Conservation (phyloP, 495 filamentous ascomycete genomes). For the Beverwykella pulmonaria region DNA sequence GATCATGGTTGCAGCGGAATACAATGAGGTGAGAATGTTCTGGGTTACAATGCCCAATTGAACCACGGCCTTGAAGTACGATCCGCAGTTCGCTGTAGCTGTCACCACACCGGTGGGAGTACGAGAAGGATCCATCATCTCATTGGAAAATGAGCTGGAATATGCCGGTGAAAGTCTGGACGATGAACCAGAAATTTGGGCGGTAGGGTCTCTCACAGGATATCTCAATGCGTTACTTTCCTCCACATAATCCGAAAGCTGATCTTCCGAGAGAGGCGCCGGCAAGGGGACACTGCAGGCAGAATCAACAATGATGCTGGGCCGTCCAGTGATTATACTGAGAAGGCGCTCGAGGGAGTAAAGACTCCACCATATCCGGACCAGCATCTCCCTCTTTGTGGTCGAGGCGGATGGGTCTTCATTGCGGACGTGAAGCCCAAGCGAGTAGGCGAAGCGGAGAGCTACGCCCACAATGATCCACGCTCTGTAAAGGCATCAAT, state of each 20-base stretch:
- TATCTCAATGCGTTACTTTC: neutral
- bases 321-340: constrained; percentile 62
- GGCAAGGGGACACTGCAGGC: constrained; percentile 61
- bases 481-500: constrained; percentile 48
- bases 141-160: neutral
- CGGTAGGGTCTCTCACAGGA: neutral
- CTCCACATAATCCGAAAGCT: constrained; percentile 42
- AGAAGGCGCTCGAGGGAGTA: constrained; percentile 62
- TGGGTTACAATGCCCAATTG: constrained; percentile 23
- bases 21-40: constrained; percentile 14
- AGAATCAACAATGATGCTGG: constrained; percentile 57
- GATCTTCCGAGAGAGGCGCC: constrained; percentile 59
- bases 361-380: constrained; percentile 65
- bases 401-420: constrained; percentile 53
- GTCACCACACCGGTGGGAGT: neutral
- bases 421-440: constrained; percentile 63
- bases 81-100: constrained; percentile 1
- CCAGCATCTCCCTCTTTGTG: constrained; percentile 58
- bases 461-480: constrained; percentile 64
- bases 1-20: constrained; percentile 19
- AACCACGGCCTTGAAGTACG: constrained; percentile 15
- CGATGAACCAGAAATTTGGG: neutral
- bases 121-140: neutral
- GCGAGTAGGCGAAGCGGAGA: constrained; percentile 57
- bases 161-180: neutral